Base-by-base conservation (phyloP, 2,329 filamentous ascomycete genomes). In the Aurifilum marmelostoma region DNA sequence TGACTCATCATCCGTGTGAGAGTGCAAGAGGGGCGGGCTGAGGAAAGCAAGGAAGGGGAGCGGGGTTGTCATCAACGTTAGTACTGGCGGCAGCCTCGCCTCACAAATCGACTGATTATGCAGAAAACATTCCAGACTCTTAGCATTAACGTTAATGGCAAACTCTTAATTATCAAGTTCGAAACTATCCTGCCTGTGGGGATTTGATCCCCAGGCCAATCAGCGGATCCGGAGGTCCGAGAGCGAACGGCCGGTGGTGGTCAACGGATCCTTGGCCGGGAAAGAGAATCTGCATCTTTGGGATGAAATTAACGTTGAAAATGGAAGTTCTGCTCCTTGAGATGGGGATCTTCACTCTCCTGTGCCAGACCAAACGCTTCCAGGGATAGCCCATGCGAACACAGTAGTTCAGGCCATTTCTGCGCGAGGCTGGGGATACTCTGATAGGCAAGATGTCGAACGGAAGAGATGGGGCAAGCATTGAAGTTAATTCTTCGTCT, bases 1-100 rank as follows among this genome's bases (percentile, higher is more conserved):
- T 59, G 56, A 37, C 29, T 59, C 56, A 59, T 18, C 56, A 47
- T 8, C n/a, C n/a, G n/a, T n/a, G n/a, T n/a, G n/a, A n/a, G n/a
- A n/a, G n/a, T 47, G 21, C 18, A 6, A 21, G 41, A 14, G 7
- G 2, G 21, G 8, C 18, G 43, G 7, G 43, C n/a, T n/a, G n/a
- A n/a, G 21, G 21, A 47, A 21, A 47, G 43, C 21, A 6, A 9
- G n/a, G 43, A 47, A 47, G 7, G 7, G 6, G 32, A 12, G 16
- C 18, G 56, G 21, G 4, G 6, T n/a, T n/a, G n/a, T n/a, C n/a
- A n/a, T n/a, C n/a, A n/a, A n/a, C n/a, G n/a, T n/a, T n/a, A n/a
- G n/a, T n/a, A n/a, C n/a, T n/a, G n/a, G n/a, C n/a, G n/a, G 18
- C 32, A 37, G 11, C 56, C 29, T 59, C 29, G 16, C 7, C 43